These are phyloP conservation scores for Arthrobotrys pseudoclavata DNA, from an alignment of 2,329 filamentous ascomycete genomes.

Conservation along the genomic window DNA sequence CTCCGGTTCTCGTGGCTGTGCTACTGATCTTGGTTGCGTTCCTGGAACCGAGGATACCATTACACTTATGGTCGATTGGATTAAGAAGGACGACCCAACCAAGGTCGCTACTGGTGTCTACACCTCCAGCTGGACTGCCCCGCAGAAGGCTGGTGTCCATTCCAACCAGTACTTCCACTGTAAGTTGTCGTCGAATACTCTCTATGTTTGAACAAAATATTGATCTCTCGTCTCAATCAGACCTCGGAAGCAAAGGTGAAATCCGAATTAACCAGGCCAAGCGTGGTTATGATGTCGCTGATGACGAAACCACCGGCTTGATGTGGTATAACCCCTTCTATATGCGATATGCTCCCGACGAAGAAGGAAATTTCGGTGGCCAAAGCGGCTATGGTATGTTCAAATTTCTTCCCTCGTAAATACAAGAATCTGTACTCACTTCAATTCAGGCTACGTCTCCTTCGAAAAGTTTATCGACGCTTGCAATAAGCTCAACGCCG, in stretches of 20 bases:
- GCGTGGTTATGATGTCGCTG: conserved; percentile 93
- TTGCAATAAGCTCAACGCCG: conserved; percentile 81
- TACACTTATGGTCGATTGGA: conserved; percentile 89
- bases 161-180: conserved; percentile 97
- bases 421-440: not conserved
- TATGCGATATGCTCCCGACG: conserved; percentile 93
- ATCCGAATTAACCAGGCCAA: conserved; percentile 93
- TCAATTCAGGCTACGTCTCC: conserved; percentile 77
- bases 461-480: conserved; percentile 97
- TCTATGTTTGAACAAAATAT: not conserved
- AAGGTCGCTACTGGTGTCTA: conserved; percentile 89
- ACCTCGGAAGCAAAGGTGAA: conserved; percentile 86
- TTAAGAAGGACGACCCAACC: conserved; percentile 76
- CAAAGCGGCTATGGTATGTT: conserved; percentile 81
- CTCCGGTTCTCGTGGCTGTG: conserved; percentile 82
- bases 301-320: conserved; percentile 76
- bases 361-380: conserved; percentile 92
- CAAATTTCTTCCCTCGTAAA: not conserved
- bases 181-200: conserved; percentile 62
- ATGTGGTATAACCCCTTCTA: conserved; percentile 96
- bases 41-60: conserved; percentile 92
- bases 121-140: conserved; percentile 94
- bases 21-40: conserved; percentile 82
- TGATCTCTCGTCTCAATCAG: conserved; percentile 61
- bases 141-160: conserved; percentile 92